Evolutionary conservation across 805 yeast genomes (phyloP), one percentile per base, ranked within the genome.

Genomic region (Lachancea quebecensis): DNA sequence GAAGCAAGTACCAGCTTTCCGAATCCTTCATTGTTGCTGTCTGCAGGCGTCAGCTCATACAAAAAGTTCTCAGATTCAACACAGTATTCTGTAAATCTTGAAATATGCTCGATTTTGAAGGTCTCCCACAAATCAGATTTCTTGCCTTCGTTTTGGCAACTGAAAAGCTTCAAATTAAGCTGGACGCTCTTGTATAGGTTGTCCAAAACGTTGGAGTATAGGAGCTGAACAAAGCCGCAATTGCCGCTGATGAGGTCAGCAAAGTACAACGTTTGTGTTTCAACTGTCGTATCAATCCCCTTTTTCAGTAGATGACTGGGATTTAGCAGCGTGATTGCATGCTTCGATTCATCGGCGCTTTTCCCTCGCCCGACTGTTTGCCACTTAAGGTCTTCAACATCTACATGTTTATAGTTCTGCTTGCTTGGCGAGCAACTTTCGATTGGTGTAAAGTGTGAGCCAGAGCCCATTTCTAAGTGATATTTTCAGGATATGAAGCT

Each of bases 121-220:
- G 72, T 68, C 28, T 77, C 73, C 79, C 79, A 74, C 49, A 70
- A 56, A 51, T 66, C 66, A 32, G 62, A 50, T 35, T 62, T 30
- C 14, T 11, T 62, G 8, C 62, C 58, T 33, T 58, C 54, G 35
- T 30, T 43, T 11, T 47, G 49, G 11, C 36, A 35, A 14, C 54
- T 49, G 39, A 61, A 72, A 42, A 75, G 63, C 46, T 76, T 69
- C 50, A 74, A 74, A 44, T 77, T 75, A 51, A 75, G 67, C 52
- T 75, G 79, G 17, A 78, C 77, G 11, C 79, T 75, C 42, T 73
- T 73, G 55, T 74, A 74, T 21, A 76, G 66, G 3, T 79, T 79
- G 14, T 59, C 62, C 71, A 76, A 65, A 16, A 76, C 65, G 51
- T 69, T 72, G 35, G 79, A 74, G 57, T 74, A 75, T 45, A 76